Percentiles rank a stretch among this genome's conserved stretches.
phyloP scores from a whole-genome alignment of 164 flowering plant genomes.

The Houttuynia cordata region DNA sequence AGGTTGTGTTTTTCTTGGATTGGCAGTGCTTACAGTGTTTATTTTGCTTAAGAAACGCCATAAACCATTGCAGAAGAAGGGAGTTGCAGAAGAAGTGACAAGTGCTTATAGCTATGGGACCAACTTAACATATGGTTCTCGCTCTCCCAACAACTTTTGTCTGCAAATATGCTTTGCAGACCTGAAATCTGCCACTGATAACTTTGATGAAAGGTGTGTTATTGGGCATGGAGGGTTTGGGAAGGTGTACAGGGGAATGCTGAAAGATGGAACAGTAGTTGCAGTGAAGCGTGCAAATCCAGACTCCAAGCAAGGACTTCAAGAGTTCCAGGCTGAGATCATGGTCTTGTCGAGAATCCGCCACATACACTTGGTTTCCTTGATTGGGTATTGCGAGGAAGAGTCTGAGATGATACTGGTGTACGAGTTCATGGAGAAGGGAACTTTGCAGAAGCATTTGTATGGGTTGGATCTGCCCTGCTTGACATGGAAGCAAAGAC shows the following conservation, averaged over 20 bases:
- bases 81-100: neutral
- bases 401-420: neutral
- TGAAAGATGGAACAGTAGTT: neutral
- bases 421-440: neutral
- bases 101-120: neutral
- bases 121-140: neutral
- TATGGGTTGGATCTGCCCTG: slow-evolving; percentile 25
- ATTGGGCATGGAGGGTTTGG: neutral
- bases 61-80: neutral
- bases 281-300: neutral
- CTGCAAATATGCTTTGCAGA: neutral
- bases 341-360: neutral
- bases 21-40: neutral
- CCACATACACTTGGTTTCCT: neutral
- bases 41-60: neutral
- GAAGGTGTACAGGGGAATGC: neutral
- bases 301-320: neutral
- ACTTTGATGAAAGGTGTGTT: neutral
- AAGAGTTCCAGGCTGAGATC: neutral
- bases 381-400: neutral
- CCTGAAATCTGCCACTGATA: neutral
- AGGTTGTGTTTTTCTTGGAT: neutral
- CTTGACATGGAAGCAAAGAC: slow-evolving; percentile 54
- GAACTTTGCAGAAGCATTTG: neutral
- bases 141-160: neutral